A percentile compares a stretch with the other conserved stretches of the same genome.
Evolutionary conservation across 257 asterid genomes (phyloP).

Genomic region (Scutellaria barbata): DNA sequence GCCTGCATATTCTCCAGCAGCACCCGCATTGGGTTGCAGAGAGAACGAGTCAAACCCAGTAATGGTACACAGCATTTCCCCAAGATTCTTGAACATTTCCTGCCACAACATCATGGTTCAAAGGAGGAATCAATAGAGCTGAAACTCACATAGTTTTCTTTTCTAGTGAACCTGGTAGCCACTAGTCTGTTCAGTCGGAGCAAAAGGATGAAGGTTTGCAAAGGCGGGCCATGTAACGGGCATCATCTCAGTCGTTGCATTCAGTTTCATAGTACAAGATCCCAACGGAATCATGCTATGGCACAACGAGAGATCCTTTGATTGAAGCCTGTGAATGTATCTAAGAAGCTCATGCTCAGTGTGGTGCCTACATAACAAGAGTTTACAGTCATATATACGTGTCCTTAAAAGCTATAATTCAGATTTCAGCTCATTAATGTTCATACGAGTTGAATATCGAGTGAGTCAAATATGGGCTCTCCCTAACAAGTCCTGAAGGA

Average conservation of each 20-base stretch:
- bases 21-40: constrained; percentile 97
- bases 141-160: constrained; percentile 3
- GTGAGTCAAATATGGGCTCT: constrained; percentile 77
- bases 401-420: constrained; percentile 22
- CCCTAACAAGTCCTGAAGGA: constrained; percentile 73
- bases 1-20: constrained; percentile 98
- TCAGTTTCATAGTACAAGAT: constrained; percentile 91
- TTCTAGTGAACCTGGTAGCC: constrained; percentile 68
- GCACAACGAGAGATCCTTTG: constrained; percentile 85
- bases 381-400: constrained; percentile 26
- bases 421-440: constrained; percentile 16
- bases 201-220: constrained; percentile 82
- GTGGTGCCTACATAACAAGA: constrained; percentile 63
- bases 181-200: constrained; percentile 73
- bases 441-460: constrained; percentile 82
- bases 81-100: constrained; percentile 92
- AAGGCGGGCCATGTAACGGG: constrained; percentile 92
- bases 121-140: not conserved
- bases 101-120: constrained; percentile 39
- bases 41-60: constrained; percentile 94
- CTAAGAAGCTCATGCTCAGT: constrained; percentile 90
- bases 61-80: constrained; percentile 79
- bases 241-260: constrained; percentile 95
- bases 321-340: constrained; percentile 73
- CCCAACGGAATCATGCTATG: constrained; percentile 97